A percentile compares a stretch with the other conserved stretches of the same genome.
Conservation (phyloP, 2,329 filamentous ascomycete genomes). For the Lasiodiplodia citricola region DNA sequence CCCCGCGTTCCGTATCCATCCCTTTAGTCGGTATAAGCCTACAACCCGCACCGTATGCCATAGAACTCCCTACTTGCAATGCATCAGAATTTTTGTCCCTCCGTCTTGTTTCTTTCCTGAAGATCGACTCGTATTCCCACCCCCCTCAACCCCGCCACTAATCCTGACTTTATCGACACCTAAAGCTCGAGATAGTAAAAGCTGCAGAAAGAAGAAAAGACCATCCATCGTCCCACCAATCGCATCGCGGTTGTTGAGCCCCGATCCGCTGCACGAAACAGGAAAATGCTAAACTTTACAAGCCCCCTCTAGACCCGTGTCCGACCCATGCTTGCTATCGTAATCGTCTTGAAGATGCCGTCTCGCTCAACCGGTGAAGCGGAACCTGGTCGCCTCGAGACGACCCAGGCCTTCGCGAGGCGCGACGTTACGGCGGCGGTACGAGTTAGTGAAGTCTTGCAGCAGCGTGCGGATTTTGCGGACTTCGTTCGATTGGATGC, state of each 20-base stretch:
- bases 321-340: constrained; percentile 13
- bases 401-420: constrained; percentile 88
- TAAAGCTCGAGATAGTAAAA: neutral
- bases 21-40: constrained; percentile 24
- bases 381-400: constrained; percentile 85
- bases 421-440: constrained; percentile 92
- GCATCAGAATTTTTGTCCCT: constrained; percentile 14
- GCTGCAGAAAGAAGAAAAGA: neutral
- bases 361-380: constrained; percentile 59
- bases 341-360: neutral
- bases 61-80: constrained; percentile 24
- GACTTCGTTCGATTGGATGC: constrained; percentile 70
- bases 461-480: constrained; percentile 83
- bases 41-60: constrained; percentile 18
- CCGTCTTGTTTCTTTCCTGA: constrained; percentile 22
- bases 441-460: constrained; percentile 96
- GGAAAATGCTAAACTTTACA: constrained; percentile 21
- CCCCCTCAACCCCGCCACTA: constrained; percentile 12
- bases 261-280: constrained; percentile 6
- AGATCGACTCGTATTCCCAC: constrained; percentile 24
- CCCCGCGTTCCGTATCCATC: constrained; percentile 1
- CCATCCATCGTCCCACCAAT: constrained; percentile 14
- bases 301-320: constrained; percentile 18
- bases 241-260: neutral
- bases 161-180: constrained; percentile 21